These are phyloP conservation scores for Trichomonascus vanleenenianus DNA, from an alignment of 805 yeast genomes.

Conservation along the genomic window DNA sequence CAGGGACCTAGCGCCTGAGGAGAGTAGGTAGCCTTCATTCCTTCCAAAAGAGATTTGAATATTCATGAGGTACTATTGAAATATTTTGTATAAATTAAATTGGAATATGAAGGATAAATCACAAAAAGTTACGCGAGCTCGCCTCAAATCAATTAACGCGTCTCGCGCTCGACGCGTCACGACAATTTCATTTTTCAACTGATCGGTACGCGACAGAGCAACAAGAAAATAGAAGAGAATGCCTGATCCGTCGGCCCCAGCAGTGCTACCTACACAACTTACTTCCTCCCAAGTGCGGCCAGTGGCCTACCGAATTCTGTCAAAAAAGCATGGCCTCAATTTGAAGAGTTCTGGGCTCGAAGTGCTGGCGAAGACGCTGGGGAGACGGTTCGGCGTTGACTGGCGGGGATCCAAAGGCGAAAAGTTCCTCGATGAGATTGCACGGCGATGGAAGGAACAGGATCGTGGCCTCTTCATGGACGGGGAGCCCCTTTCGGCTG, in stretches of 20 bases:
- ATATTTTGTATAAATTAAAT: too few relatives aligned
- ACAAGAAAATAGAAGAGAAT: too few relatives aligned
- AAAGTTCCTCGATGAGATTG: slow-evolving; percentile 65
- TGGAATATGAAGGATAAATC: too few relatives aligned
- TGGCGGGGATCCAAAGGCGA: slow-evolving; percentile 71
- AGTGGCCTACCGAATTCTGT: slow-evolving; percentile 77
- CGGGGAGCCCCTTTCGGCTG: slow-evolving; percentile 55
- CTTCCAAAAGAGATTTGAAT: too few relatives aligned
- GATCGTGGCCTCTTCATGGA: slow-evolving; percentile 83
- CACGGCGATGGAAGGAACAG: slow-evolving; percentile 78
- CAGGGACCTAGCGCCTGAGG: too few relatives aligned
- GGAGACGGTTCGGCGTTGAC: slow-evolving; percentile 70
- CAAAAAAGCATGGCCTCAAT: slow-evolving; percentile 89
- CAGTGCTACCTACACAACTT: slow-evolving; percentile 64
- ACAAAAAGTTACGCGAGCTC: too few relatives aligned
- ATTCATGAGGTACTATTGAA: too few relatives aligned
- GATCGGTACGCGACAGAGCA: too few relatives aligned
- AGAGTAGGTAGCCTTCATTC: too few relatives aligned
- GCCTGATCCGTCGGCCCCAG: slow-evolving; percentile 17
- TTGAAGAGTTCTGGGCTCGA: slow-evolving; percentile 78
- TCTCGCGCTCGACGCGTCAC: too few relatives aligned
- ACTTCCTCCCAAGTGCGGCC: slow-evolving; percentile 84
- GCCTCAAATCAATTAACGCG: too few relatives aligned
- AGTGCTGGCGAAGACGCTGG: slow-evolving; percentile 65
- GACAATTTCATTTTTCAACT: too few relatives aligned